Percentiles rank a stretch among this genome's conserved stretches.
phyloP scores from a whole-genome alignment of 148 eudicot genomes.

The Rhododendron molle region DNA sequence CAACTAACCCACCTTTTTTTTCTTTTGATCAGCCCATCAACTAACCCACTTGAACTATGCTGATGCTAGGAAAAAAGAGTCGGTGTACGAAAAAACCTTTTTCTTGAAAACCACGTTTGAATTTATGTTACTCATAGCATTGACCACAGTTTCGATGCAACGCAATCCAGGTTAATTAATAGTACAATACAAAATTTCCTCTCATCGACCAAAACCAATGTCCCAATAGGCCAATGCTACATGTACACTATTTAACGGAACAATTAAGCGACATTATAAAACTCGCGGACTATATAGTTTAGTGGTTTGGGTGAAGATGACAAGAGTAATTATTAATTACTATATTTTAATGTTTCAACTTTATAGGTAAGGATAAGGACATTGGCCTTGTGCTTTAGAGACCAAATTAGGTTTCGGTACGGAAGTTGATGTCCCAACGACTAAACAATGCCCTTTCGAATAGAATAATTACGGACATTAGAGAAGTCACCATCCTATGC shows the following conservation, averaged over 20 bases:
- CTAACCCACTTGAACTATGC: neutral
- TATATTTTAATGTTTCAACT: neutral
- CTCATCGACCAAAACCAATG: neutral
- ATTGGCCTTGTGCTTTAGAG: neutral
- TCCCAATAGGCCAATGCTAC: no score
- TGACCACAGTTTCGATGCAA: neutral
- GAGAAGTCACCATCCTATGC: no score
- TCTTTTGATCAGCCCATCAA: no score
- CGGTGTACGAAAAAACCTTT: neutral
- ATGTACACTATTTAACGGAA: neutral
- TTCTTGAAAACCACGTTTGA: neutral
- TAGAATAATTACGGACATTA: no score
- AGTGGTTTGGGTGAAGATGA: neutral
- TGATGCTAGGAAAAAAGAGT: neutral
- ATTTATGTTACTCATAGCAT: neutral
- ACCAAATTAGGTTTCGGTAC: neutral
- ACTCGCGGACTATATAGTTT: neutral
- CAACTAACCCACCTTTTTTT: no score
- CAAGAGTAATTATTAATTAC: no score
- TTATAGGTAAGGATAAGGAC: neutral
- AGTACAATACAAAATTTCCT: neutral
- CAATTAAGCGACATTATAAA: neutral
- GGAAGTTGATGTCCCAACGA: neutral
- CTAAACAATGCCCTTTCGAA: neutral
- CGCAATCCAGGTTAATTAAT: neutral